Evolutionary conservation across 2,329 filamentous ascomycete species (phyloP).

Genomic region (Scedosporium aurantiacum): DNA sequence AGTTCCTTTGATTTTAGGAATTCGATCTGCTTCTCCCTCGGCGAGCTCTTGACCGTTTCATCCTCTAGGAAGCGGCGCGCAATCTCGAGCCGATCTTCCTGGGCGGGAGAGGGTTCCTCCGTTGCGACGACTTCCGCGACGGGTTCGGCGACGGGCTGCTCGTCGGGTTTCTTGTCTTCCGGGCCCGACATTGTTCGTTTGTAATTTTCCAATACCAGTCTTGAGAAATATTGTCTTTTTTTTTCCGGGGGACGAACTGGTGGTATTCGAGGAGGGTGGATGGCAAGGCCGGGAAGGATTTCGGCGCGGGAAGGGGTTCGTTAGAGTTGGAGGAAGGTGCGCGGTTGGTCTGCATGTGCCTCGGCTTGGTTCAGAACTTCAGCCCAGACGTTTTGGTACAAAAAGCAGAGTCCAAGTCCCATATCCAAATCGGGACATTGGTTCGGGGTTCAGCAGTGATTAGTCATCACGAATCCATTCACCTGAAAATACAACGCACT

Average conservation of each 20-base stretch:
- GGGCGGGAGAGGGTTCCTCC: constrained; percentile 8
- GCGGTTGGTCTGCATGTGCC: neutral
- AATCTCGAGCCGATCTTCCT: constrained; percentile 38
- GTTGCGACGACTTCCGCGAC: neutral
- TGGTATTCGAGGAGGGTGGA: neutral
- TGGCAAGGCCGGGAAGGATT: neutral
- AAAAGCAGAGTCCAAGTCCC: neutral
- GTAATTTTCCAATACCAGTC: neutral
- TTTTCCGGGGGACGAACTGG: no score
- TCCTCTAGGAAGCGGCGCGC: constrained; percentile 69
- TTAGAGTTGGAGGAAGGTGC: no score
- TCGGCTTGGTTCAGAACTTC: neutral
- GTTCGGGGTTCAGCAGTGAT: no score
- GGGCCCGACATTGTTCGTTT: neutral
- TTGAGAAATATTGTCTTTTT: no score
- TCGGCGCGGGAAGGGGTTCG: neutral
- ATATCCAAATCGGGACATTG: no score
- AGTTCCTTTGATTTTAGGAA: constrained; percentile 75
- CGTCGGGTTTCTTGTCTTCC: neutral
- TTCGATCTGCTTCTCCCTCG: constrained; percentile 59
- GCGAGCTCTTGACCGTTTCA: constrained; percentile 56
- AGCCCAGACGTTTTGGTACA: neutral
- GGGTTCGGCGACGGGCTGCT: neutral
- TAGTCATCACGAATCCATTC: no score
- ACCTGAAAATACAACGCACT: no score